Evolutionary conservation across 2,329 filamentous ascomycete genomes (phyloP).

Genomic region (Alternaria conjuncta): DNA sequence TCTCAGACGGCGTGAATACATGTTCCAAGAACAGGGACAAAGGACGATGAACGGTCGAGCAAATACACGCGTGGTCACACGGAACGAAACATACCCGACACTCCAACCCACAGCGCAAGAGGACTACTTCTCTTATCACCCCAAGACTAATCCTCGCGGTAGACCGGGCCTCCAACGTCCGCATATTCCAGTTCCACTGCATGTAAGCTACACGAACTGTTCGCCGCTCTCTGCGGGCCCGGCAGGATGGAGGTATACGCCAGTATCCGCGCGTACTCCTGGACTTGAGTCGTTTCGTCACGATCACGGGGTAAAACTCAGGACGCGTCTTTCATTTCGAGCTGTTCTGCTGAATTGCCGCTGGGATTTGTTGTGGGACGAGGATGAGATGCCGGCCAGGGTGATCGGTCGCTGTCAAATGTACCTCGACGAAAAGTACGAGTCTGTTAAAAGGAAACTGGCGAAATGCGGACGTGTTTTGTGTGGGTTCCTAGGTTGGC

Average conservation of each 20-base stretch:
- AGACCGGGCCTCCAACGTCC: not conserved
- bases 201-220: not conserved
- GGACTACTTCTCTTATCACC: not conserved
- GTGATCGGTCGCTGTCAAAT: not conserved
- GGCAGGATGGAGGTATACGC: conserved; percentile 8
- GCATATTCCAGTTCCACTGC: not conserved
- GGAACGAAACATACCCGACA: not conserved
- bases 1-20: not conserved
- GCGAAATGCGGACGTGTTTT: not conserved
- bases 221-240: conserved; percentile 1
- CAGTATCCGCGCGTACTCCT: not conserved
- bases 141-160: not conserved
- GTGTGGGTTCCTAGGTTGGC: not conserved
- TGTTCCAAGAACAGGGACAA: not conserved
- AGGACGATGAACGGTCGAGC: not conserved
- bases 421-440: not conserved
- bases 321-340: not conserved
- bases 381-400: not conserved
- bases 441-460: not conserved
- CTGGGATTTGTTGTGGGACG: conserved; percentile 1
- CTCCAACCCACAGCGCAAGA: not conserved
- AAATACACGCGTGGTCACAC: not conserved
- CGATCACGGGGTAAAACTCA: not conserved
- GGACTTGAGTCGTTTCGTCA: conserved; percentile 6
- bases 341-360: not conserved